phyloP scores from a whole-genome alignment of 2,329 filamentous ascomycete species.

The Monosporascus sp. region DNA sequence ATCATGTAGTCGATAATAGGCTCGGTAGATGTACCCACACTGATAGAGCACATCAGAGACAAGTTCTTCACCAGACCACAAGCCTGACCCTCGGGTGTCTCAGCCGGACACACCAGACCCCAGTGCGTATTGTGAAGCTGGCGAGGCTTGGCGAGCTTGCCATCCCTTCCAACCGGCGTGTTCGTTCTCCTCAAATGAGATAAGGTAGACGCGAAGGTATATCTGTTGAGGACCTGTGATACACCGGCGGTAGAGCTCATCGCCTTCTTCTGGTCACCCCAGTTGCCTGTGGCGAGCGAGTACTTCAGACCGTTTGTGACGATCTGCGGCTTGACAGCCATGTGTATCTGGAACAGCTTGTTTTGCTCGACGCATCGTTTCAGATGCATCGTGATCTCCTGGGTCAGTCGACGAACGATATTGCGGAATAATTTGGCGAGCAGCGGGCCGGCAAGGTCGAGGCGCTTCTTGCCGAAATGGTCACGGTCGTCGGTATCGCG shows the following conservation, averaged over 20 bases:
- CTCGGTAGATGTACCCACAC: slow-evolving; percentile 85
- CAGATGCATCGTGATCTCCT: slow-evolving; percentile 85
- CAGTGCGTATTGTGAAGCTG: slow-evolving; percentile 99
- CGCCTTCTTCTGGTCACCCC: slow-evolving; percentile 99
- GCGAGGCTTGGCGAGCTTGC: slow-evolving; percentile 95
- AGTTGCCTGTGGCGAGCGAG: slow-evolving; percentile 94
- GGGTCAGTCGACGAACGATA: slow-evolving; percentile 85
- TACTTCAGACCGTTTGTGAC: slow-evolving; percentile 94
- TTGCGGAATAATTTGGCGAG: slow-evolving; percentile 94
- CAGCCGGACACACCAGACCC: slow-evolving; percentile 94
- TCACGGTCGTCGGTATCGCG: slow-evolving; percentile 95
- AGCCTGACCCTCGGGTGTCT: slow-evolving; percentile 96
- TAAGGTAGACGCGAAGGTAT: slow-evolving; percentile 92
- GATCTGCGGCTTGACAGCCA: slow-evolving; percentile 87
- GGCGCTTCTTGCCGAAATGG: slow-evolving; percentile 97
- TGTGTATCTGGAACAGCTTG: slow-evolving; percentile 82
- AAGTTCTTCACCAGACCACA: slow-evolving; percentile 98
- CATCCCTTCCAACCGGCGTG: slow-evolving; percentile 94
- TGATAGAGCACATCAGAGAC: slow-evolving; percentile 97
- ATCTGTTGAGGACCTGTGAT: slow-evolving; percentile 95
- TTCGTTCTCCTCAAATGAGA: slow-evolving; percentile 97
- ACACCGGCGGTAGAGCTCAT: slow-evolving; percentile 93
- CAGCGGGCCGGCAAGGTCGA: slow-evolving; percentile 90
- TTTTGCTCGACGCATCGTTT: slow-evolving; percentile 87
- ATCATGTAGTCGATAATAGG: slow-evolving; percentile 96